Evolutionary conservation across 495 filamentous ascomycete species (phyloP).

Genomic region (Neurospora sp.): DNA sequence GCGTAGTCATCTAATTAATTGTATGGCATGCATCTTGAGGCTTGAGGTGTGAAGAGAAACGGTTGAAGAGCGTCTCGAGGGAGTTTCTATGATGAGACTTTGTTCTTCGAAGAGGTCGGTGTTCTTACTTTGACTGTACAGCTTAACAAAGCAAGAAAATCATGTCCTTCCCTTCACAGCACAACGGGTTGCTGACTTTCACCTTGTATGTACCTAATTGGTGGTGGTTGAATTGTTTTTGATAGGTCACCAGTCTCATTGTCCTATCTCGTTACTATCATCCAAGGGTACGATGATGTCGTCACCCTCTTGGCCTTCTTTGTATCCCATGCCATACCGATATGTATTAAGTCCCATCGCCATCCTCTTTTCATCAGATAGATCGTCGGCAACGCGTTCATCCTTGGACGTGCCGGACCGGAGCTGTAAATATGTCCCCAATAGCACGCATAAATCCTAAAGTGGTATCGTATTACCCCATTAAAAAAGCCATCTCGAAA

Average conservation of each 20-base stretch:
- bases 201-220: neutral
- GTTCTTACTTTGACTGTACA: no score
- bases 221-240: neutral
- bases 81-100: no score
- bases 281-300: neutral
- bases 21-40: no score
- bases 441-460: neutral
- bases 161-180: no score
- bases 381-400: neutral
- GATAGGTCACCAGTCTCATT: neutral
- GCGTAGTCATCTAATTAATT: no score
- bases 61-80: no score
- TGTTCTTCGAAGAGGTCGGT: no score
- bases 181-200: neutral
- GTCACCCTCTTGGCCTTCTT: neutral
- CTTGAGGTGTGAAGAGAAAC: no score
- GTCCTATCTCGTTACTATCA: neutral
- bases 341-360: neutral
- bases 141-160: no score
- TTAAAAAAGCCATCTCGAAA: neutral
- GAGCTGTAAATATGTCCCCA: neutral
- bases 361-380: neutral
- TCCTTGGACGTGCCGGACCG: neutral
- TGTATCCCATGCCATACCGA: neutral
- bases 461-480: neutral